These are phyloP conservation scores for Neopestalotiopsis sp. DNA, from an alignment of 2,329 filamentous ascomycete species.

Conservation along the genomic window DNA sequence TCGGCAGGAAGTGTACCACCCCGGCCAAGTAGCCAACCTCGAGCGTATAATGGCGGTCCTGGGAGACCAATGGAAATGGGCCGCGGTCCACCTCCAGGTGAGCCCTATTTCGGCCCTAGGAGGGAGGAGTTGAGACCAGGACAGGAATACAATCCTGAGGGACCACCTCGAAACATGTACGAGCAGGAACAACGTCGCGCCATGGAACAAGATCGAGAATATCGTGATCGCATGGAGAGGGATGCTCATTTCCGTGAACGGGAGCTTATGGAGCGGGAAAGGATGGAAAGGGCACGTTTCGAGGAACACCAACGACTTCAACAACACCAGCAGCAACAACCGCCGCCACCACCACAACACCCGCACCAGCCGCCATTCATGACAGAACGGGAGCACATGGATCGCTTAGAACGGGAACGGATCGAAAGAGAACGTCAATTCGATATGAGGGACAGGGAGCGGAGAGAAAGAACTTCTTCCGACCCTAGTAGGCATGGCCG, in stretches of 20 bases:
- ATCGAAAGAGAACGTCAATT: slow-evolving; percentile 38
- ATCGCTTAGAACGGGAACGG: slow-evolving; percentile 44
- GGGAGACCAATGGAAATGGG: slow-evolving; percentile 53
- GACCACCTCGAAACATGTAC: slow-evolving; percentile 46
- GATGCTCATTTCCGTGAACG: slow-evolving; percentile 51
- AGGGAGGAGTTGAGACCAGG: slow-evolving; percentile 52
- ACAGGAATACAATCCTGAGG: slow-evolving; percentile 59
- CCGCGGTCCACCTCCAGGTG: slow-evolving; percentile 38
- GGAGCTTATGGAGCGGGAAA: slow-evolving; percentile 51
- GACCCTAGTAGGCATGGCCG: slow-evolving; percentile 51
- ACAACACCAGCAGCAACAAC: slow-evolving; percentile 43
- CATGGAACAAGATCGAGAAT: slow-evolving; percentile 50
- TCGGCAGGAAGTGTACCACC: slow-evolving; percentile 45
- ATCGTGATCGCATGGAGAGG: slow-evolving; percentile 41
- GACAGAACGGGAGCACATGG: slow-evolving; percentile 43
- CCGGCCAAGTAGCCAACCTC: slow-evolving; percentile 57
- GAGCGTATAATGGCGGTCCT: slow-evolving; percentile 50
- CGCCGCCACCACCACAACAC: slow-evolving; percentile 21
- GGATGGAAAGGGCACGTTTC: slow-evolving; percentile 41
- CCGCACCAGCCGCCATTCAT: slow-evolving; percentile 38
- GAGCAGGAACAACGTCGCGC: slow-evolving; percentile 61
- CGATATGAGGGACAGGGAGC: slow-evolving; percentile 43
- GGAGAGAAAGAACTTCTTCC: slow-evolving; percentile 53
- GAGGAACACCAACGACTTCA: slow-evolving; percentile 38
- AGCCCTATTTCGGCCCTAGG: slow-evolving; percentile 50